Percentiles rank a stretch among this genome's conserved stretches.
Conservation (phyloP, 805 yeast genomes). For the Candida pseudoglaebosa region DNA sequence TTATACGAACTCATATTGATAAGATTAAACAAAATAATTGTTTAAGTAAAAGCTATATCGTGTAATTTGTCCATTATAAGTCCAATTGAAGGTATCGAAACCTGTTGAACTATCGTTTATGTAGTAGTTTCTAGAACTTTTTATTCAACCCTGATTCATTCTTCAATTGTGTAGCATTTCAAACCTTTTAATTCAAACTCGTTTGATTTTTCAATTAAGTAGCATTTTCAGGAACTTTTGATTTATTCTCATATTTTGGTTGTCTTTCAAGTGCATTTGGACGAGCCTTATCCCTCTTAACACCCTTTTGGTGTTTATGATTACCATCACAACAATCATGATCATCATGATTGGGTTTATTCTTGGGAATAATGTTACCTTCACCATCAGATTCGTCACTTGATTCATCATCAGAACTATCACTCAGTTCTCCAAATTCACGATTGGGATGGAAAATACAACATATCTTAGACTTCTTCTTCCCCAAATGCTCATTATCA, state of each 20-base stretch:
- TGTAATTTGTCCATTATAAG: no score
- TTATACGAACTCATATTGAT: no score
- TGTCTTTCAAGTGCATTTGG: slow-evolving; percentile 90
- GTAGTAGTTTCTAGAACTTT: no score
- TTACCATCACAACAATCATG: slow-evolving; percentile 11
- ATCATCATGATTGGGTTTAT: slow-evolving; percentile 7
- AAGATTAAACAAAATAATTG: no score
- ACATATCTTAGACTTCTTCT: slow-evolving; percentile 88
- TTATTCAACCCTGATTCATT: background rate
- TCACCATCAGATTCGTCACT: slow-evolving; percentile 19
- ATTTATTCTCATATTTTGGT: slow-evolving; percentile 51
- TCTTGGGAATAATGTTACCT: slow-evolving; percentile 12
- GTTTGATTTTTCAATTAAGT: no score
- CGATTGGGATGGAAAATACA: slow-evolving; percentile 81
- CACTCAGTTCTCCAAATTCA: slow-evolving; percentile 46
- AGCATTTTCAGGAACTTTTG: slow-evolving; percentile 5
- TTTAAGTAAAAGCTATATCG: no score
- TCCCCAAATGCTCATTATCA: slow-evolving; percentile 85
- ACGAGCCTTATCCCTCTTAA: slow-evolving; percentile 21
- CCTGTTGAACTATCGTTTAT: no score
- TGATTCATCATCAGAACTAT: slow-evolving; percentile 24
- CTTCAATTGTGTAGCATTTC: background rate
- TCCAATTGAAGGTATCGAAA: no score
- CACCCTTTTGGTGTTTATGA: slow-evolving; percentile 4
- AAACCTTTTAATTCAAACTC: background rate